Base-by-base conservation (phyloP, 2,329 filamentous ascomycete species). In the Nothophoma quercina region DNA sequence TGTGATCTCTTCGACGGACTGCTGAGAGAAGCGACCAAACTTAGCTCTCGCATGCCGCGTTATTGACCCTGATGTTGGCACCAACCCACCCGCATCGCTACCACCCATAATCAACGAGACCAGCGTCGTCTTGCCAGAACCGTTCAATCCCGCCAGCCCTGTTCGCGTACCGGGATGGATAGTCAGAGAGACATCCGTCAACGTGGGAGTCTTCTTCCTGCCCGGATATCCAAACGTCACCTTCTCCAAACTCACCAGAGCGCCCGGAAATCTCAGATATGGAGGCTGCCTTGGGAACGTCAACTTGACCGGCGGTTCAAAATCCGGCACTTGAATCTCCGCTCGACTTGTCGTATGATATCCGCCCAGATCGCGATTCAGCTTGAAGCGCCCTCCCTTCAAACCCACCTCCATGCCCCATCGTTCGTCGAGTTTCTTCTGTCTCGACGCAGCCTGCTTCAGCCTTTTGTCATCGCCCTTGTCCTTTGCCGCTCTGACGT, bases 381-480 rank as follows among this genome's bases (percentile, higher is more conserved):
- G 79, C 74, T 93, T 93, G 79, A 96, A 96, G 2, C 89, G 79
- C 5, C 84, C 84, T 1, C 91, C 91, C 43, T 82, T 87, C 6
- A 85, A 84, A 58, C 79, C 88, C 32, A 91, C 87, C 65, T 93
- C 83, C 63, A 96, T 73, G 0, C 91, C 91, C 85, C 87, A 89
- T 5, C 90, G 81, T 48, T 95, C 88, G 50, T 96, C 90, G 1
- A 96, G 81, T 69, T 91, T 93, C 78, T 92, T 93, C 75, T 93
- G 89, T 1, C 90, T 82, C 4, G 88, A 90, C 58, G 92, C 93
- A 4, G 90, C 91, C 77, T 93, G 89, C n/a, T 89, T 86, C 2
- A 96, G 80, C 70, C 92, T 93, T 69, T 93, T 93, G 62, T 92
- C 88, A 65, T 96, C 91, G 23, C 91, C 89, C 21, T 87, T 88